Evolutionary conservation across 2,329 filamentous ascomycete genomes (phyloP).

Genomic region (Aureobasidium sp.): DNA sequence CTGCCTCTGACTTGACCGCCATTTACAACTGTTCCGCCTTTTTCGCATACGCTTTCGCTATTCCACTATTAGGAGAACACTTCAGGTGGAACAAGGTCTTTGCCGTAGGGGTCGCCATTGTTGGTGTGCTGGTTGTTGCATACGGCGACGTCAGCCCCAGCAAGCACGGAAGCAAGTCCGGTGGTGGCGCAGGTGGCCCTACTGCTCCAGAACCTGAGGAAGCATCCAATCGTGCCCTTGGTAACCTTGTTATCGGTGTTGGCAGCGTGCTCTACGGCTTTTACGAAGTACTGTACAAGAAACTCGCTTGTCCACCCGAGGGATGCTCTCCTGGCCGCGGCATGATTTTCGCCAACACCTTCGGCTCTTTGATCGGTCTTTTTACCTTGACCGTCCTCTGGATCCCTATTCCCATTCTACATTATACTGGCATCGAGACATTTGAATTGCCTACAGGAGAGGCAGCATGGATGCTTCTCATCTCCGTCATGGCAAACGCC

Average conservation of each 20-base stretch:
- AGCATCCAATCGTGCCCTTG: slow-evolving; percentile 63
- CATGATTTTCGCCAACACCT: slow-evolving; percentile 91
- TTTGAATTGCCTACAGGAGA: slow-evolving; percentile 76
- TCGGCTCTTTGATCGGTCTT: slow-evolving; percentile 76
- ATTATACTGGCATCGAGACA: slow-evolving; percentile 67
- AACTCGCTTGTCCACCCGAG: slow-evolving; percentile 84
- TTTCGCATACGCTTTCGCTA: slow-evolving; percentile 95
- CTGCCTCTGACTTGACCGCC: slow-evolving; percentile 85
- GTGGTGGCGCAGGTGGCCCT: slow-evolving; percentile 44
- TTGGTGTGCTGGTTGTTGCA: slow-evolving; percentile 87
- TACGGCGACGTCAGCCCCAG: slow-evolving; percentile 63
- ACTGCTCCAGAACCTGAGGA: slow-evolving; percentile 42
- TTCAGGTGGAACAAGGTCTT: slow-evolving; percentile 77
- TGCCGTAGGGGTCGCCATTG: slow-evolving; percentile 78
- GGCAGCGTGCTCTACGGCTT: slow-evolving; percentile 91
- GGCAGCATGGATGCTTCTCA: slow-evolving; percentile 70
- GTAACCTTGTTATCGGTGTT: slow-evolving; percentile 85
- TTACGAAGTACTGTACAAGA: slow-evolving; percentile 96
- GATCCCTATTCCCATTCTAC: slow-evolving; percentile 82
- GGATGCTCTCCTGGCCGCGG: slow-evolving; percentile 78
- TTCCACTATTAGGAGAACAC: slow-evolving; percentile 80
- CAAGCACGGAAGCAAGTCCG: slow-evolving; percentile 50
- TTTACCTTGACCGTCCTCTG: slow-evolving; percentile 86
- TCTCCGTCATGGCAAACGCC: slow-evolving; percentile 81
- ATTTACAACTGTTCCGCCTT: slow-evolving; percentile 99